Evolutionary conservation across 2,329 filamentous ascomycete species (phyloP).

Genomic region (Scortechinia acanthostroma): DNA sequence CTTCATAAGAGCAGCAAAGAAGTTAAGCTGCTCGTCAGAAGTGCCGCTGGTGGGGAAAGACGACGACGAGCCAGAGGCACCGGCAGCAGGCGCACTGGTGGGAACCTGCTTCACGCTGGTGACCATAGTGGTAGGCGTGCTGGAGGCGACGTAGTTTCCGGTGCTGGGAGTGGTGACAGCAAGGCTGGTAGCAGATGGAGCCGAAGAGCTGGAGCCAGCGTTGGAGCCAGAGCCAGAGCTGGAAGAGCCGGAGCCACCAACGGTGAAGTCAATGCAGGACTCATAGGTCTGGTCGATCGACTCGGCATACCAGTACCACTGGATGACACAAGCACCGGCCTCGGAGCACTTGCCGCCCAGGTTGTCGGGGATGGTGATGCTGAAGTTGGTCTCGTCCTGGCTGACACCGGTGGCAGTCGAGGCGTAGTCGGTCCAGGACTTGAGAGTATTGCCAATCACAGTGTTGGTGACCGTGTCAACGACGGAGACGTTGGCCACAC

Average conservation of each 20-base stretch:
- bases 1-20: background rate
- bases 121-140: background rate
- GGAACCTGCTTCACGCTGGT: background rate
- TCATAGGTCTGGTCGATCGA: slow-evolving; percentile 46
- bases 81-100: background rate
- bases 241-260: slow-evolving; percentile 3
- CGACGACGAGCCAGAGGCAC: background rate
- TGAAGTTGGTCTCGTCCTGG: slow-evolving; percentile 36
- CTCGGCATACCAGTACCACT: slow-evolving; percentile 43
- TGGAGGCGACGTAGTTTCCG: background rate
- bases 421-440: slow-evolving; percentile 39
- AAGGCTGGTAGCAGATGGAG: background rate
- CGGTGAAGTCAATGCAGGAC: slow-evolving; percentile 40
- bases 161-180: background rate
- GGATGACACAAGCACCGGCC: slow-evolving; percentile 38
- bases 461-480: slow-evolving; percentile 37
- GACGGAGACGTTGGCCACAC: slow-evolving; percentile 44
- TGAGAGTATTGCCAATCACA: slow-evolving; percentile 36
- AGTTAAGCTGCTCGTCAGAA: background rate
- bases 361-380: slow-evolving; percentile 41
- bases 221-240: background rate
- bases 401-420: slow-evolving; percentile 30
- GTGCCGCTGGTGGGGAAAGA: background rate
- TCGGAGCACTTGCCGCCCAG: slow-evolving; percentile 31
- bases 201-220: background rate